These are phyloP conservation scores for Kodamaea leandrae DNA, from an alignment of 805 yeast genomes.

Conservation along the genomic window DNA sequence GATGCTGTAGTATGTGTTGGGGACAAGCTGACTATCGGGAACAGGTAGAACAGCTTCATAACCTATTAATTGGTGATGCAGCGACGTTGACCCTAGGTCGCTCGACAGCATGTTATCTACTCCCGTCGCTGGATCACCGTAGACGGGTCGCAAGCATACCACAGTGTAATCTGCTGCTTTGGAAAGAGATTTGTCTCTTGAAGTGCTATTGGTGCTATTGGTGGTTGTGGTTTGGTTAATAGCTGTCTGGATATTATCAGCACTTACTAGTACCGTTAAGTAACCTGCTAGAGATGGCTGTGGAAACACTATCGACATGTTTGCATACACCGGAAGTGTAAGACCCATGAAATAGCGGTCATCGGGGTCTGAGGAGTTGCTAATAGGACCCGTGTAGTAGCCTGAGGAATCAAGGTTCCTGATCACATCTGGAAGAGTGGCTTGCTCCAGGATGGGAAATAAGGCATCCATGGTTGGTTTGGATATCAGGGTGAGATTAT, in stretches of 20 bases:
- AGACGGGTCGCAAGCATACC: conserved; percentile 35
- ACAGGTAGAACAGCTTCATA: conserved; percentile 35
- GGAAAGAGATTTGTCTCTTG: not conserved
- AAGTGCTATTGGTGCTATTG: no score
- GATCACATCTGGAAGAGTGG: conserved; percentile 33
- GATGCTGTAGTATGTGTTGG: conserved; percentile 26
- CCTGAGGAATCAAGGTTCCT: conserved; percentile 23
- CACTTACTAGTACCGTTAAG: conserved; percentile 51
- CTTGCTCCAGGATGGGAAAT: conserved; percentile 50
- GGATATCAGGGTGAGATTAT: conserved; percentile 26
- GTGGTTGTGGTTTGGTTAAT: conserved; percentile 19
- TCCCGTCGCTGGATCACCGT: conserved; percentile 13
- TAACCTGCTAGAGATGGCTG: conserved; percentile 67
- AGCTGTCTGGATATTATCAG: conserved; percentile 30
- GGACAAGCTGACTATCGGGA: conserved; percentile 13
- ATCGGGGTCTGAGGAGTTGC: conserved; percentile 31
- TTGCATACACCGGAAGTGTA: conserved; percentile 72
- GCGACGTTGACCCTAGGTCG: not conserved
- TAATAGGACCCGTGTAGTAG: conserved; percentile 64
- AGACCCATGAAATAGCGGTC: conserved; percentile 61
- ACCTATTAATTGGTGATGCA: conserved; percentile 41
- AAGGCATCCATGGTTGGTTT: conserved; percentile 33
- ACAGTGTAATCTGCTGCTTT: conserved; percentile 26
- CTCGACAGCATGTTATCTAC: conserved; percentile 2
- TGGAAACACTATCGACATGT: conserved; percentile 64